Evolutionary conservation across 257 asterid species (phyloP).

Genomic region (Paulownia fortunei): DNA sequence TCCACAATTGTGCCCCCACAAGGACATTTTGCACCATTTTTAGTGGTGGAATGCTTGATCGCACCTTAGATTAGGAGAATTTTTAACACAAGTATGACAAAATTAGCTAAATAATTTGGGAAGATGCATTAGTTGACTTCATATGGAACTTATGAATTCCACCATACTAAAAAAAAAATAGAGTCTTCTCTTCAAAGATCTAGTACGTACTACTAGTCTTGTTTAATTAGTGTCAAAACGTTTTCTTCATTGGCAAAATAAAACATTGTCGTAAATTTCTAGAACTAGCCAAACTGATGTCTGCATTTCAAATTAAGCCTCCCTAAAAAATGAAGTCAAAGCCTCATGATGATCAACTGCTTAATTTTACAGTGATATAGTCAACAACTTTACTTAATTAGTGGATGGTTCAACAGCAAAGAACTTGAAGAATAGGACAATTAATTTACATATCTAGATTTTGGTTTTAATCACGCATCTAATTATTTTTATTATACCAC

Average conservation of each 20-base stretch:
- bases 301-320: not conserved
- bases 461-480: not conserved
- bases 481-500: not conserved
- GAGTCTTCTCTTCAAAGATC: not conserved
- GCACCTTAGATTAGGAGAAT: not conserved
- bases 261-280: not conserved
- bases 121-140: constrained; percentile 15
- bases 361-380: not conserved
- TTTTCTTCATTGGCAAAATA: not conserved
- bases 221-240: constrained; percentile 8
- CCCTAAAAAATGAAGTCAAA: not conserved
- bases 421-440: not conserved
- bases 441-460: not conserved
- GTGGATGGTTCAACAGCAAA: constrained; percentile 17
- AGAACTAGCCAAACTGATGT: constrained; percentile 3
- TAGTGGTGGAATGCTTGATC: not conserved
- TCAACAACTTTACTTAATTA: not conserved
- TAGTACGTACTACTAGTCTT: no score
- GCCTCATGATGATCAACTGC: not conserved
- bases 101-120: constrained; percentile 6
- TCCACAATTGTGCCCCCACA: not conserved
- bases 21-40: constrained; percentile 4
- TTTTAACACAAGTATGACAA: not conserved
- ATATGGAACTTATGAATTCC: not conserved
- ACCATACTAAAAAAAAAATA: not conserved